Evolutionary conservation across 2,329 filamentous ascomycete genomes (phyloP).

Genomic region (Colletotrichum sidae): DNA sequence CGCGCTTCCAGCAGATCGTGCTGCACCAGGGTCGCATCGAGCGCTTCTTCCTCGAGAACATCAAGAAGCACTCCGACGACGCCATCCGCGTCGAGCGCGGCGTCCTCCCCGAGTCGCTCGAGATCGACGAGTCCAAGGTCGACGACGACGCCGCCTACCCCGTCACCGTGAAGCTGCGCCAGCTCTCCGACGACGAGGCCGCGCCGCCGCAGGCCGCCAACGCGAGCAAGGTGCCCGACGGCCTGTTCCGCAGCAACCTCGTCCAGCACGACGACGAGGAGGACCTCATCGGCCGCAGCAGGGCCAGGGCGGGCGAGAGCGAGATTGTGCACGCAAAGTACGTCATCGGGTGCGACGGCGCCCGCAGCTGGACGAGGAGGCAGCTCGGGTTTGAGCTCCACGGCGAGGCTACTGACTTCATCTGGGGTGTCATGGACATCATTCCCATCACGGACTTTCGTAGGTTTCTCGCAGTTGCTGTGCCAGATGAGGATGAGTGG

Average conservation of each 20-base stretch:
- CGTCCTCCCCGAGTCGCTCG: slow-evolving; percentile 66
- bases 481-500: neutral
- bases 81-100: slow-evolving; percentile 68
- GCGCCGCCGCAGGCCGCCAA: slow-evolving; percentile 52
- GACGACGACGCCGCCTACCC: slow-evolving; percentile 68
- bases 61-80: slow-evolving; percentile 63
- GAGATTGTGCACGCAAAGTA: slow-evolving; percentile 69
- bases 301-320: slow-evolving; percentile 46
- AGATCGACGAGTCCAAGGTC: slow-evolving; percentile 62
- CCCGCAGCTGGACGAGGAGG: slow-evolving; percentile 73
- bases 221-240: slow-evolving; percentile 58
- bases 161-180: slow-evolving; percentile 68
- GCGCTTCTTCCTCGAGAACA: slow-evolving; percentile 72
- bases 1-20: slow-evolving; percentile 73
- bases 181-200: slow-evolving; percentile 68
- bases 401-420: slow-evolving; percentile 64
- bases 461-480: neutral
- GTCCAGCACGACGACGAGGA: slow-evolving; percentile 68
- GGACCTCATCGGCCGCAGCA: slow-evolving; percentile 37
- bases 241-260: slow-evolving; percentile 71
- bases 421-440: slow-evolving; percentile 59
- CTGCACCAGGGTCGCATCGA: slow-evolving; percentile 80
- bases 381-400: slow-evolving; percentile 67
- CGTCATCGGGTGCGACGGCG: slow-evolving; percentile 76
- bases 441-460: slow-evolving; percentile 60